These are phyloP conservation scores for Tanacetum coccineum DNA, from an alignment of 129 eudicot species.

Conservation along the genomic window DNA sequence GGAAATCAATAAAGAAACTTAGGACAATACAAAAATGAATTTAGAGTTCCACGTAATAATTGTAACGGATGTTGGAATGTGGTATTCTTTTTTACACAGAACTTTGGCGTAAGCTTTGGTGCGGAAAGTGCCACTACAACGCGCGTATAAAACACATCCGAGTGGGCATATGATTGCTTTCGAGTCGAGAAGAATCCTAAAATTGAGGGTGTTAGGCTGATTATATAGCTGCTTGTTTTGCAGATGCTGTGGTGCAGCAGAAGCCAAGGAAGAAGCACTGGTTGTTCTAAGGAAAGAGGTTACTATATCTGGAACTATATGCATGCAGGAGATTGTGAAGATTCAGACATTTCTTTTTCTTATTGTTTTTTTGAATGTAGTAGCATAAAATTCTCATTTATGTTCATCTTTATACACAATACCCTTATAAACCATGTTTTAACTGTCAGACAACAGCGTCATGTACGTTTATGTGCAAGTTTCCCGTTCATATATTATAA, in stretches of 20 bases:
- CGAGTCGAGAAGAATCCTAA: not conserved
- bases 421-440: conserved; percentile 5
- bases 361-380: not conserved
- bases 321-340: not conserved
- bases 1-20: not conserved
- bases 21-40: not conserved
- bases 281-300: conserved; percentile 43
- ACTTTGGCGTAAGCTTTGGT: conserved; percentile 85
- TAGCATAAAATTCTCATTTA: conserved; percentile 10
- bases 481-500: conserved; percentile 8
- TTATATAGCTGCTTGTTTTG: conserved; percentile 17
- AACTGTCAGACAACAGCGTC: conserved; percentile 5
- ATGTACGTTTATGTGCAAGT: conserved; percentile 21
- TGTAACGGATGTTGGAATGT: not conserved
- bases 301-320: conserved; percentile 1
- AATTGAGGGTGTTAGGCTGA: conserved; percentile 10
- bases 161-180: conserved; percentile 31
- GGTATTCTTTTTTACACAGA: conserved; percentile 33
- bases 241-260: conserved; percentile 53
- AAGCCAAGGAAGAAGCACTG: conserved; percentile 77
- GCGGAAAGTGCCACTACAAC: conserved; percentile 88
- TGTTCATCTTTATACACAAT: conserved; percentile 18
- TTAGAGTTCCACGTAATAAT: not conserved
- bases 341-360: not conserved
- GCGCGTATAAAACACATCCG: conserved; percentile 59